Conservation (phyloP, 2,329 filamentous ascomycete genomes). For the Orbilia quercus region DNA sequence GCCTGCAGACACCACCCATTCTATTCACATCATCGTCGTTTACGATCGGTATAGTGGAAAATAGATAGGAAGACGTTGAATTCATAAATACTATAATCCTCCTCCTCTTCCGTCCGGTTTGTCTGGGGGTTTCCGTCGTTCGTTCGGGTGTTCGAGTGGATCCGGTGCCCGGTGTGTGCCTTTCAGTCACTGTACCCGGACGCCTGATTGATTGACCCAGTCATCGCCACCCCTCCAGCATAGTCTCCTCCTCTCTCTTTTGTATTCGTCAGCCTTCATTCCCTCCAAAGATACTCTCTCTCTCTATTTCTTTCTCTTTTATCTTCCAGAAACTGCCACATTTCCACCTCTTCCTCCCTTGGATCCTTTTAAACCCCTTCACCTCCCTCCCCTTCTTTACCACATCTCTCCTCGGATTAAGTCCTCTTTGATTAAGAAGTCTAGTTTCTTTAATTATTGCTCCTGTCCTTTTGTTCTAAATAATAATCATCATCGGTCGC, state of each 20-base stretch:
- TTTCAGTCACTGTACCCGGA: constrained; percentile 45
- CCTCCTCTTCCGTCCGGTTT: not conserved
- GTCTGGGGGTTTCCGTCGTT: constrained; percentile 10
- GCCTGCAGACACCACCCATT: too few species aligned
- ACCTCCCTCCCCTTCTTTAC: not conserved
- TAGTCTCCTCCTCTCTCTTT: constrained; percentile 2
- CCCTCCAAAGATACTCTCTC: constrained; percentile 13
- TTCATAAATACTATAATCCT: too few species aligned
- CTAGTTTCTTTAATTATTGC: constrained; percentile 2
- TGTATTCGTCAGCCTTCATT: constrained; percentile 55
- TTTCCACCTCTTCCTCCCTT: constrained; percentile 9
- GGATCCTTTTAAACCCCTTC: constrained; percentile 28
- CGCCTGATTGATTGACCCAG: constrained; percentile 44
- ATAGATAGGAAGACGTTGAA: too few species aligned
- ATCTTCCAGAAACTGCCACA: constrained; percentile 50
- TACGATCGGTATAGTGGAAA: too few species aligned
- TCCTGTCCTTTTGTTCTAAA: constrained; percentile 2
- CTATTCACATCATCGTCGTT: not conserved
- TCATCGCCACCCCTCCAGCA: constrained; percentile 42
- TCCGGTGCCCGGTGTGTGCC: constrained; percentile 37
- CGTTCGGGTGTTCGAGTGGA: constrained; percentile 20
- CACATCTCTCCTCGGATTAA: too few species aligned
- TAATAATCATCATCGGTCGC: constrained; percentile 16
- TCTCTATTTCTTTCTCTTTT: too few species aligned
- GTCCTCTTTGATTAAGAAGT: constrained; percentile 13